These are phyloP conservation scores for Paramecium pentaurelia DNA, from an alignment of 73 alveolate genomes.

Conservation along the genomic window DNA sequence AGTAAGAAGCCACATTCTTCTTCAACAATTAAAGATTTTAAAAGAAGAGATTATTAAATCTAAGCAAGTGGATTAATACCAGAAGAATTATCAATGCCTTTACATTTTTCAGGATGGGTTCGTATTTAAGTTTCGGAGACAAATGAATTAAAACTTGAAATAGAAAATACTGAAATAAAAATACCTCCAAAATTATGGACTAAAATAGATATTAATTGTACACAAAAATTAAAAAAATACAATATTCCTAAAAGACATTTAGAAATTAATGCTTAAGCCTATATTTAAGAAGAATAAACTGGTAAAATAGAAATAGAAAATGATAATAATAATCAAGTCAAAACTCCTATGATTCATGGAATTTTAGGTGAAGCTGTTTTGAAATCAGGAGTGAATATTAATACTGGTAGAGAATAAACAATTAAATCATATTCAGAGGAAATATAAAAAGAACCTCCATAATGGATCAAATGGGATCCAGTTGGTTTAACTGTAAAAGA, in stretches of 20 bases:
- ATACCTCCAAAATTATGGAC: constrained; percentile 6
- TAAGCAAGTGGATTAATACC: constrained; percentile 25
- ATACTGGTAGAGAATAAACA: background rate
- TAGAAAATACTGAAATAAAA: background rate
- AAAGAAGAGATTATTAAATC: constrained; percentile 21
- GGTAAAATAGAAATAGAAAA: background rate
- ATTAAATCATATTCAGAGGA: background rate
- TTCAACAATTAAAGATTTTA: constrained; percentile 20
- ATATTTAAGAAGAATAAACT: background rate
- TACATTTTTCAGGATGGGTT: background rate
- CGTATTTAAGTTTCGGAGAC: background rate
- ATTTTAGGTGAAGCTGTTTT: constrained; percentile 18
- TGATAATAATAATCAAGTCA: background rate
- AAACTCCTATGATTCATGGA: constrained; percentile 16
- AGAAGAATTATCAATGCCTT: background rate
- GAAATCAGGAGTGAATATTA: background rate
- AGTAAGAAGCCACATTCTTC: background rate
- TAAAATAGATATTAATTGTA: background rate
- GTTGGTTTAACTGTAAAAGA: constrained; percentile 25
- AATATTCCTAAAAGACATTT: background rate
- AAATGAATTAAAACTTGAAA: constrained; percentile 15
- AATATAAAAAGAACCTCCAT: constrained; percentile 10
- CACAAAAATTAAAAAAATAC: background rate
- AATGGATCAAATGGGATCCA: constrained; percentile 54
- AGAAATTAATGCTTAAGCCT: constrained; percentile 9